phyloP scores from a whole-genome alignment of 2,329 filamentous ascomycete genomes.

The Incumbomyces lentus region DNA sequence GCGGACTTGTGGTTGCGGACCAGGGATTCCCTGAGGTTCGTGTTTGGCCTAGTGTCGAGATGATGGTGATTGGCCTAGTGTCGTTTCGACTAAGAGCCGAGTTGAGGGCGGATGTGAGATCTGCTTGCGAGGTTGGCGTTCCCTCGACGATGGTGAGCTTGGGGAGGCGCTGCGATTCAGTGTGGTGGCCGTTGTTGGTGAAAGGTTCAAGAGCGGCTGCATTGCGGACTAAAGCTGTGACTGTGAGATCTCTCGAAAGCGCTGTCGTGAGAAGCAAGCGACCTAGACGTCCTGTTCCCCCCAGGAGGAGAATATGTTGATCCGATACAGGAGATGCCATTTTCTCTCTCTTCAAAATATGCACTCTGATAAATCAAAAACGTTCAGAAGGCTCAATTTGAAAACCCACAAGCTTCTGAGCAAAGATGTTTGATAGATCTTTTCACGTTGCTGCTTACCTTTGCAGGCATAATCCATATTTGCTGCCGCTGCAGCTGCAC shows the following conservation, averaged over 20 bases:
- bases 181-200: neutral
- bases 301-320: slow-evolving; percentile 31
- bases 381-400: too few species aligned
- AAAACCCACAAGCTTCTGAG: too few species aligned
- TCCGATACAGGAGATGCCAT: neutral
- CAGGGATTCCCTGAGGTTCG: slow-evolving; percentile 41
- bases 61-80: slow-evolving; percentile 21
- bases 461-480: too few species aligned
- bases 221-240: slow-evolving; percentile 32
- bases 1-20: slow-evolving; percentile 33
- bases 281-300: slow-evolving; percentile 36
- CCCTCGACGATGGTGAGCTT: slow-evolving; percentile 19
- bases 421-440: too few species aligned
- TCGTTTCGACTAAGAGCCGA: neutral
- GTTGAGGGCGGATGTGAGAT: slow-evolving; percentile 15
- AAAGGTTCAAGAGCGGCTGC: slow-evolving; percentile 17
- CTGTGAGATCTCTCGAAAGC: slow-evolving; percentile 29
- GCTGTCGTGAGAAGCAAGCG: slow-evolving; percentile 32
- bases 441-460: too few species aligned
- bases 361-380: too few species aligned
- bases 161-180: too few species aligned
- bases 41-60: slow-evolving; percentile 41
- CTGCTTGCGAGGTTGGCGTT: slow-evolving; percentile 17
- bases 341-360: neutral
- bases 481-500: too few species aligned